A percentile compares a stretch with the other conserved stretches of the same genome.
Conservation (phyloP, 345 rosid genomes). For the Arabidopsis arenosa region DNA sequence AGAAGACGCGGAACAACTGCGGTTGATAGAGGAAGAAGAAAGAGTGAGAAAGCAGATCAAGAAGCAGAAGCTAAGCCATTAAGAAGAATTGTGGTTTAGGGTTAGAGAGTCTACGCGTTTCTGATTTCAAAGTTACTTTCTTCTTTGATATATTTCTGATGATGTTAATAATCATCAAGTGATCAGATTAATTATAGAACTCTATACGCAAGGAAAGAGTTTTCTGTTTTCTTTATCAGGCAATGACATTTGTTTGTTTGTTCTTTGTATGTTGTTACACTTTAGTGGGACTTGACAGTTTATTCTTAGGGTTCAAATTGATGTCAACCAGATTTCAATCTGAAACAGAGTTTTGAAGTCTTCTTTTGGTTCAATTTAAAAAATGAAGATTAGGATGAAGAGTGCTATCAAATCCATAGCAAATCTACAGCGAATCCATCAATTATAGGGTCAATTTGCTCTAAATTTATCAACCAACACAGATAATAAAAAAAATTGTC, state of each 20-base stretch:
- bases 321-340: slow-evolving; percentile 1
- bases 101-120: background rate
- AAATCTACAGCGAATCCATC: slow-evolving; percentile 36
- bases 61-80: slow-evolving; percentile 61
- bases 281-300: background rate
- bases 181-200: background rate
- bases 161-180: background rate
- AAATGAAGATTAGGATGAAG: slow-evolving; percentile 20
- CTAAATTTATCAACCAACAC: slow-evolving; percentile 31
- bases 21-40: slow-evolving; percentile 73
- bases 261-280: background rate
- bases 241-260: background rate
- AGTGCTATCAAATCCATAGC: slow-evolving; percentile 32
- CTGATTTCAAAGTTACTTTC: background rate
- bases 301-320: background rate
- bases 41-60: slow-evolving; percentile 57
- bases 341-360: slow-evolving; percentile 9
- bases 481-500: background rate
- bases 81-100: background rate
- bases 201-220: background rate
- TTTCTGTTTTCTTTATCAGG: background rate
- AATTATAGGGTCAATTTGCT: slow-evolving; percentile 12
- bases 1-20: slow-evolving; percentile 76
- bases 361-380: slow-evolving; percentile 17
- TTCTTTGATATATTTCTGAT: background rate